A percentile compares a stretch with the other conserved stretches of the same genome.
Conservation (phyloP, 345 rosid genomes). For the Excoecaria cochinchinensis region DNA sequence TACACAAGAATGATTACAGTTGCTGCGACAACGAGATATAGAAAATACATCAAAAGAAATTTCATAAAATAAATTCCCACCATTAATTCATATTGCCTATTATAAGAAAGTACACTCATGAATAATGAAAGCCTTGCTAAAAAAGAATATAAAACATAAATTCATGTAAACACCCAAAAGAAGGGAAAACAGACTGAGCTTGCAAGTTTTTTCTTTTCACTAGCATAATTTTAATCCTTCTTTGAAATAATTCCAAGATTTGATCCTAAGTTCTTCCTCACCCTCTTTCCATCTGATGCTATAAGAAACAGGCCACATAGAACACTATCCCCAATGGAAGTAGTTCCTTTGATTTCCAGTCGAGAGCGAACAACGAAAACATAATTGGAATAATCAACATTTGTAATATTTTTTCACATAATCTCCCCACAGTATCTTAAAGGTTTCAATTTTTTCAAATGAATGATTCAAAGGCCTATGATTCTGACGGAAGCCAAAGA, state of each 20-base stretch:
- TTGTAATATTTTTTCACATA: too few relatives aligned
- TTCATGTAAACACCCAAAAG: not conserved
- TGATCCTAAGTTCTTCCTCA: not conserved
- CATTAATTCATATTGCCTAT: not conserved
- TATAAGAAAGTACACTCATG: not conserved
- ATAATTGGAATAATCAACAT: too few relatives aligned
- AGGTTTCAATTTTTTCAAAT: too few relatives aligned
- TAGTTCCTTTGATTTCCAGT: not conserved
- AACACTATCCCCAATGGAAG: not conserved
- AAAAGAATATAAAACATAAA: not conserved
- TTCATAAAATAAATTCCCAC: not conserved
- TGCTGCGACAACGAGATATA: constrained; percentile 48
- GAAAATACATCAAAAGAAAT: constrained; percentile 9
- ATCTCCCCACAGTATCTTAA: too few relatives aligned
- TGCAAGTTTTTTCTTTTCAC: not conserved
- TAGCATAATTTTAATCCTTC: too few relatives aligned
- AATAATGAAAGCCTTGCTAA: not conserved
- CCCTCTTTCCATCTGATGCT: not conserved
- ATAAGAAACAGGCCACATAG: not conserved
- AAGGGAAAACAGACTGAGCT: not conserved
- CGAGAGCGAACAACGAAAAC: not conserved
- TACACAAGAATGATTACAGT: constrained; percentile 58
- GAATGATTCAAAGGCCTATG: not conserved
- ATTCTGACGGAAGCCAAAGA: not conserved
- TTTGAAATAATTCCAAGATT: not conserved